Conservation (phyloP, 179 eudicot species). For the Heliamphora pulchella region DNA sequence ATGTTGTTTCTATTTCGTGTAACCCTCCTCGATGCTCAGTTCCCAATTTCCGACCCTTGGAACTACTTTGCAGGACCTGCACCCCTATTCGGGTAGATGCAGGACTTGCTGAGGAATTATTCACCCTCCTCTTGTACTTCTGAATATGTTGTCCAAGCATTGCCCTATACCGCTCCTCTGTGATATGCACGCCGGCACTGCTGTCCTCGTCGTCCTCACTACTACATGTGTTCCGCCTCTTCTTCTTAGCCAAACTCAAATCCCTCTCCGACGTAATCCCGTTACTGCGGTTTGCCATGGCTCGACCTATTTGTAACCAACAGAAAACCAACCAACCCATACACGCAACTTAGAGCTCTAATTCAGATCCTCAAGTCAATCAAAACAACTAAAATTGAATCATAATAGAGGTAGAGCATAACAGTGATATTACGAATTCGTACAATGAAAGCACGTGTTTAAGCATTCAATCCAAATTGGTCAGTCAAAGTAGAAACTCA, state of each 20-base stretch:
- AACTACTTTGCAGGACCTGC: conserved; percentile 39
- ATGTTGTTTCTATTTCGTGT: conserved; percentile 47
- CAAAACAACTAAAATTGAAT: conserved; percentile 4
- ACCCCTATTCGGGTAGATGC: conserved; percentile 44
- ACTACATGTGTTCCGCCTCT: conserved; percentile 50
- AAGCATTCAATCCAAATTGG: neutral
- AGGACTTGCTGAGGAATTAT: conserved; percentile 51
- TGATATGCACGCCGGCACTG: conserved; percentile 38
- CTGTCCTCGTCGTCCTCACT: conserved; percentile 71
- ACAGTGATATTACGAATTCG: neutral
- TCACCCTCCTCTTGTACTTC: conserved; percentile 68
- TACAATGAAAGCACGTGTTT: neutral
- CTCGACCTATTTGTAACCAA: conserved; percentile 38
- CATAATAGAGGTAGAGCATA: neutral
- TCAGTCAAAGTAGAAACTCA: neutral
- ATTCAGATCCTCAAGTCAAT: conserved; percentile 10
- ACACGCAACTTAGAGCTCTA: conserved; percentile 5
- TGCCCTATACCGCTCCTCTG: conserved; percentile 74
- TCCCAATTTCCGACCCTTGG: conserved; percentile 46
- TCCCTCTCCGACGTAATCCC: conserved; percentile 55
- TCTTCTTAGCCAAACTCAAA: conserved; percentile 37
- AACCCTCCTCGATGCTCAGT: conserved; percentile 43
- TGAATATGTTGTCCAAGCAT: conserved; percentile 92
- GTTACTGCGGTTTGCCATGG: conserved; percentile 45
- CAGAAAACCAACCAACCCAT: conserved; percentile 1